phyloP scores from a whole-genome alignment of 257 asterid genomes.

The Forsythia suspensa region DNA sequence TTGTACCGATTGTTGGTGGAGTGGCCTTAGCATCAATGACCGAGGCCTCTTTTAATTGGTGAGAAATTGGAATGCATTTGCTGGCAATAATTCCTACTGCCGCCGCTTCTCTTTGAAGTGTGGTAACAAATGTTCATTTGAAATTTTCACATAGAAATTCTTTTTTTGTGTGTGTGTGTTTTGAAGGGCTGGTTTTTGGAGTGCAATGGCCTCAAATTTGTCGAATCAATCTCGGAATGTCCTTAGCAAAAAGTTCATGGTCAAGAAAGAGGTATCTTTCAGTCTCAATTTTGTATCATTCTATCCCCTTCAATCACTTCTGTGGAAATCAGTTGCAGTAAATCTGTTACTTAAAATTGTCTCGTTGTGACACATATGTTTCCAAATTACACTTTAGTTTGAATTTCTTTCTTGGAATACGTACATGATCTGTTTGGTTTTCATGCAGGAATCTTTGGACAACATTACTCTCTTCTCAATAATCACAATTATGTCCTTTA shows the following conservation, averaged over 20 bases:
- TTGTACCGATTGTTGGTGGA: slow-evolving; percentile 90
- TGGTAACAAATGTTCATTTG: not conserved
- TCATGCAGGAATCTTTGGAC: slow-evolving; percentile 53
- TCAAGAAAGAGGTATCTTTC: slow-evolving; percentile 81
- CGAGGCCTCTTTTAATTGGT: slow-evolving; percentile 94
- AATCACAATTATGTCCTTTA: slow-evolving; percentile 56
- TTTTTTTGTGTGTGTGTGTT: not conserved
- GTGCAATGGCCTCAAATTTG: slow-evolving; percentile 98
- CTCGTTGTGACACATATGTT: not conserved
- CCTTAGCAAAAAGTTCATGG: slow-evolving; percentile 93
- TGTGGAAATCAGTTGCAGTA: not conserved
- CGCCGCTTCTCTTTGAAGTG: not conserved
- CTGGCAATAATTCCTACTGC: not conserved
- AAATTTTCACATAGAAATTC: not conserved
- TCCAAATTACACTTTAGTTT: slow-evolving; percentile 24
- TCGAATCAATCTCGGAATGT: slow-evolving; percentile 93
- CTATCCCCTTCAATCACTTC: not conserved
- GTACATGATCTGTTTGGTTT: not conserved
- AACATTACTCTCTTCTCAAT: slow-evolving; percentile 50
- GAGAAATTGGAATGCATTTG: slow-evolving; percentile 11
- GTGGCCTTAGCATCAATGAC: slow-evolving; percentile 90
- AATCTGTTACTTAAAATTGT: not conserved
- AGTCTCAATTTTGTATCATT: not conserved
- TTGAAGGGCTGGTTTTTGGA: slow-evolving; percentile 89
- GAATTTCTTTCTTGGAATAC: not conserved